Evolutionary conservation across 352 stramenopile genomes (phyloP), one percentile per base, ranked within the genome.

Genomic region (Phytophthora constricta): DNA sequence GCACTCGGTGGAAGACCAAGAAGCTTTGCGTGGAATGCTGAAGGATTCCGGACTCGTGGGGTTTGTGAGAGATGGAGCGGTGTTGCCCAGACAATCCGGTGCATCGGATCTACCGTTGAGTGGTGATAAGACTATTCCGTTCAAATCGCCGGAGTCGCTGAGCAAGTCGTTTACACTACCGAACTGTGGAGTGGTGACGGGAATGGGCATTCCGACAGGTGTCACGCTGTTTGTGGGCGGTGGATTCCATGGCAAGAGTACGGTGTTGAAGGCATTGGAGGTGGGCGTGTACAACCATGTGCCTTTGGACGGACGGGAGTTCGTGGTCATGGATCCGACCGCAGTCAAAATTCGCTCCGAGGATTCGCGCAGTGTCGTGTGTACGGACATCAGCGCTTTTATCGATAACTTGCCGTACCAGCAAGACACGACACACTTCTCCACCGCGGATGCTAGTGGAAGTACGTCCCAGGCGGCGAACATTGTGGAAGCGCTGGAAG

Each of bases 201-300:
- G 97, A 10, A 98, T 99, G 92, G 97, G 94, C 1, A 95, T 99
- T 46, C 91, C 88, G 7, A 80, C 85, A 8, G 97, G 97, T 14
- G 93, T 99, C 7, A 98, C 95, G 10, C 80, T 99, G 14, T 97
- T 99, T 68, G 97, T 98, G 19, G 97, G 97, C 19, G 97, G 97
- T 46, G 97, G 97, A 11, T 99, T 99, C 79, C 97, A 99, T 71
- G 97, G 97, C 48, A 99, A 99, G 77, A 98, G 91, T 51, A 99
- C 97, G 2, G 79, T 99, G 8, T 80, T 99, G 1, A 89, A 96
- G 57, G 94, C 96, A 2, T 66, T 99, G 5, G 91, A 98, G 75
- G 77, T 98, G 10, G 96, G 96, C 25, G 84, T 98, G 28, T 99
- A 99, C 81, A 98, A 98, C 62, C 97, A 99, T 69, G 89, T 99